Evolutionary conservation across 805 yeast species (phyloP).

Genomic region (Kodamaea nitidulidarum): DNA sequence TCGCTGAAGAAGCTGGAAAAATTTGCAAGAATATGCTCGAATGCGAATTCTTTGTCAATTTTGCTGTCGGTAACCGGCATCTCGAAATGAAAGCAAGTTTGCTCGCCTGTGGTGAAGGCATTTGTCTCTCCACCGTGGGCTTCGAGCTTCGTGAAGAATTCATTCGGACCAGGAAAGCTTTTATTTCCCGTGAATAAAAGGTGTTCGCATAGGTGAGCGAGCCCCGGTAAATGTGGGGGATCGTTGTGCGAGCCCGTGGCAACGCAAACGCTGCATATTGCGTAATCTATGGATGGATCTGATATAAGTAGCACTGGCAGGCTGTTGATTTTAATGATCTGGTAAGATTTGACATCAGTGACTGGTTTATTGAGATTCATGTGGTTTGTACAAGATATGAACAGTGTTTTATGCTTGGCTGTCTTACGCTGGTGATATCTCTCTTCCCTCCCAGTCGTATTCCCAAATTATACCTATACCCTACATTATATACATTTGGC

Average conservation of each 20-base stretch:
- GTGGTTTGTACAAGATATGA: too few species aligned
- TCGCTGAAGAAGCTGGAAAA: conserved; percentile 49
- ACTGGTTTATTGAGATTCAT: conserved; percentile 19
- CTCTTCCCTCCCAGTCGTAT: too few species aligned
- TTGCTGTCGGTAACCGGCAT: conserved; percentile 42
- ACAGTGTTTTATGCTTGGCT: too few species aligned
- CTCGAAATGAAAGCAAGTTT: conserved; percentile 61
- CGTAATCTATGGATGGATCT: conserved; percentile 62
- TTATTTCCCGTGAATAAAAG: conserved; percentile 51
- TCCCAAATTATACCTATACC: too few species aligned
- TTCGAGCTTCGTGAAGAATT: conserved; percentile 41
- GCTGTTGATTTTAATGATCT: conserved; percentile 59
- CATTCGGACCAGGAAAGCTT: conserved; percentile 45
- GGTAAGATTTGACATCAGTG: conserved; percentile 21
- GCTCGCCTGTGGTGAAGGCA: conserved; percentile 68
- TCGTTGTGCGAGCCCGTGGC: conserved; percentile 81
- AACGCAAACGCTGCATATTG: conserved; percentile 71
- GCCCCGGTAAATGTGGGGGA: conserved; percentile 64
- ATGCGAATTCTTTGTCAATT: conserved; percentile 29
- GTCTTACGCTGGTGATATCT: too few species aligned
- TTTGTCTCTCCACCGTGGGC: conserved; percentile 55
- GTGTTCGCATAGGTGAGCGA: conserved; percentile 91
- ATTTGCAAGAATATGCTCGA: conserved; percentile 43
- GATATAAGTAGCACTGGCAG: conserved; percentile 64
- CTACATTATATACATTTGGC: too few species aligned